Conservation (phyloP, 2,329 filamentous ascomycete genomes). For the Zymoseptoria crescenta region DNA sequence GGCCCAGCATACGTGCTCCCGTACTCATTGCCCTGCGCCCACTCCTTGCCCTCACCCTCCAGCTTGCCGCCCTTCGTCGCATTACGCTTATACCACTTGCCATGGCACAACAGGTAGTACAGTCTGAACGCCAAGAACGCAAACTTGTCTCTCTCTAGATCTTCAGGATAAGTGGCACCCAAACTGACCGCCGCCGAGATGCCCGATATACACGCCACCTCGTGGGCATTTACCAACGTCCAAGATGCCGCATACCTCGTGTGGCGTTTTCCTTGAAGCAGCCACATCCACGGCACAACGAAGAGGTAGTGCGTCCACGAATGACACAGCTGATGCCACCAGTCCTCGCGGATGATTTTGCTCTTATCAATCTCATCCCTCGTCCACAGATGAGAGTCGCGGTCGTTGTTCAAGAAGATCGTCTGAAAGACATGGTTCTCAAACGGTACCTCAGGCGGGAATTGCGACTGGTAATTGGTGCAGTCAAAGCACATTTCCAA, state of each 20-base stretch:
- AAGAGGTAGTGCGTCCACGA: constrained; percentile 56
- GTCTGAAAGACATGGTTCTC: constrained; percentile 63
- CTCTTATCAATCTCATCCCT: constrained; percentile 50
- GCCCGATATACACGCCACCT: constrained; percentile 62
- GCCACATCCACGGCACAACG: constrained; percentile 65
- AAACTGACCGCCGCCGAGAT: constrained; percentile 63
- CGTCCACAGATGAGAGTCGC: constrained; percentile 50
- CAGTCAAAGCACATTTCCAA: constrained; percentile 63
- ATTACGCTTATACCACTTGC: constrained; percentile 50
- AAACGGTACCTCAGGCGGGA: constrained; percentile 47
- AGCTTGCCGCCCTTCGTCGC: constrained; percentile 28
- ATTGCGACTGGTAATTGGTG: constrained; percentile 67
- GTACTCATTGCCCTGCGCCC: constrained; percentile 49
- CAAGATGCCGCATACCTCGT: constrained; percentile 60
- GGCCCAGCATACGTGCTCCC: constrained; percentile 54
- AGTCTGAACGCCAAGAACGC: constrained; percentile 53
- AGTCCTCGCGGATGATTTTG: constrained; percentile 56
- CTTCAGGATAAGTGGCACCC: constrained; percentile 56
- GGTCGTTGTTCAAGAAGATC: constrained; percentile 55
- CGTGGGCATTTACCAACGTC: constrained; percentile 64
- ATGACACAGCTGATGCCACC: constrained; percentile 62
- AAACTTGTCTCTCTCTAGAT: constrained; percentile 55
- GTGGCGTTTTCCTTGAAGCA: constrained; percentile 56
- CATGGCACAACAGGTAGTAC: constrained; percentile 55
- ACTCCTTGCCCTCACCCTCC: constrained; percentile 45